Evolutionary conservation across 192 early-diverging fungal genomes (phyloP), one percentile per base, ranked within the genome.

Genomic region (Coemansia sp.): DNA sequence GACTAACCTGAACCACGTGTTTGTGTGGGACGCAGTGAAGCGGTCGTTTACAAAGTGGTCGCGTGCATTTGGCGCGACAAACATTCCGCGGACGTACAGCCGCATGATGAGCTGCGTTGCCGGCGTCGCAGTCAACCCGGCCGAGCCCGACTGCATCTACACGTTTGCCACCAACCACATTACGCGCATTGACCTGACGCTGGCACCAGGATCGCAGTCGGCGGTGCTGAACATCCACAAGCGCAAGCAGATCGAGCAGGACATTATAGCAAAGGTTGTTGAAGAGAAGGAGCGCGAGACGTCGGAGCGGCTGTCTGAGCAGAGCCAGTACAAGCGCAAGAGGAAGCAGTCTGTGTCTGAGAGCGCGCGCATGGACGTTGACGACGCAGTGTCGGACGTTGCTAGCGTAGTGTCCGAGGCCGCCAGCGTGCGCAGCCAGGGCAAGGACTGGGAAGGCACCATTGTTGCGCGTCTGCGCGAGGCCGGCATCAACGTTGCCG

Each of bases 11-110:
- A 89, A 95, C 75, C 93, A 86, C 69, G 59, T 95, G 28, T 92
- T 85, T 65, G 71, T 68, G 28, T 82, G 74, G 70, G 90, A 98
- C 60, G 84, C 88, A 15, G 80, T 86, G 36, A 57, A 66, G 12
- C 78, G 87, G n/a, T 79, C 77, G 19, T 78, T 93, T 47, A 89
- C 90, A 2, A 85, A 90, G 54, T 98, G 96, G 96, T 94, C 93
- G 14, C 73, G 83, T 49, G 75, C 84, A 60, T 83, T 91, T 66
- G 86, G 88, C 26, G 66, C 88, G 34, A 60, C 69, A 4, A 28
- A 59, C 46, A 82, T 95, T 23, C 93, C 93, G n/a, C 62, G 54
- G 22, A 75, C 85, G 44, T 88, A 93, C 64, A 54, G 85, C 40
- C 55, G 72, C 19, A 72, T 88, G 62, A 81, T 82, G 60, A 91